Percentiles rank a stretch among this genome's conserved stretches.
phyloP scores from a whole-genome alignment of 1,139 yeast species.

The Nakaseomyces glabratus region DNA sequence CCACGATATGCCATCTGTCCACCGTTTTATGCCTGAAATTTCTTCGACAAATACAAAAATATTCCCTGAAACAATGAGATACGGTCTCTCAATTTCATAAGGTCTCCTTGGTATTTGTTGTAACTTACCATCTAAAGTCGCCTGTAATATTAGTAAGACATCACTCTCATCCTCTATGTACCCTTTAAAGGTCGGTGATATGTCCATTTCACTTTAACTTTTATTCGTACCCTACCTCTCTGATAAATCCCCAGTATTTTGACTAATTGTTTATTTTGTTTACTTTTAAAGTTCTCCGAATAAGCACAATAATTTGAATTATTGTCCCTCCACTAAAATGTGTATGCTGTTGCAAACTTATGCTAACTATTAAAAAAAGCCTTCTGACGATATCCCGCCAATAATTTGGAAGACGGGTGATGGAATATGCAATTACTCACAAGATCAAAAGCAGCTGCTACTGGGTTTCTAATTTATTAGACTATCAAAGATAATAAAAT shows the following conservation, averaged over 20 bases:
- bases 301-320: too few relatives aligned
- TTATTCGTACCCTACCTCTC: constrained; percentile 2
- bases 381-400: too few relatives aligned
- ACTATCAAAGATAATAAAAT: too few relatives aligned
- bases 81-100: constrained; percentile 61
- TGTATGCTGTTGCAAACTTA: too few relatives aligned
- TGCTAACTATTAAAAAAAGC: too few relatives aligned
- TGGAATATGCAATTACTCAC: too few relatives aligned
- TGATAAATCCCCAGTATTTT: constrained; percentile 4
- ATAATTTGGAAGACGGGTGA: too few relatives aligned
- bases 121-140: constrained; percentile 53
- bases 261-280: too few relatives aligned
- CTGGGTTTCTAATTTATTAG: too few relatives aligned
- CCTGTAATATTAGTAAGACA: constrained; percentile 70
- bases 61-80: constrained; percentile 62
- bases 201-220: constrained; percentile 14
- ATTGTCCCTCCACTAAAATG: too few relatives aligned
- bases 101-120: constrained; percentile 67
- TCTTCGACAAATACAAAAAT: constrained; percentile 79
- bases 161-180: constrained; percentile 78
- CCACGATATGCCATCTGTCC: constrained; percentile 97
- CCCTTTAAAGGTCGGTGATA: constrained; percentile 59
- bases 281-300: too few relatives aligned
- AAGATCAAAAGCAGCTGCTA: too few relatives aligned
- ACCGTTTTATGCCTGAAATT: constrained; percentile 69